Percentiles rank a stretch among this genome's conserved stretches.
Conservation (phyloP, 1,284 basidiomycete species). For the Fomitopsis schrenkii region DNA sequence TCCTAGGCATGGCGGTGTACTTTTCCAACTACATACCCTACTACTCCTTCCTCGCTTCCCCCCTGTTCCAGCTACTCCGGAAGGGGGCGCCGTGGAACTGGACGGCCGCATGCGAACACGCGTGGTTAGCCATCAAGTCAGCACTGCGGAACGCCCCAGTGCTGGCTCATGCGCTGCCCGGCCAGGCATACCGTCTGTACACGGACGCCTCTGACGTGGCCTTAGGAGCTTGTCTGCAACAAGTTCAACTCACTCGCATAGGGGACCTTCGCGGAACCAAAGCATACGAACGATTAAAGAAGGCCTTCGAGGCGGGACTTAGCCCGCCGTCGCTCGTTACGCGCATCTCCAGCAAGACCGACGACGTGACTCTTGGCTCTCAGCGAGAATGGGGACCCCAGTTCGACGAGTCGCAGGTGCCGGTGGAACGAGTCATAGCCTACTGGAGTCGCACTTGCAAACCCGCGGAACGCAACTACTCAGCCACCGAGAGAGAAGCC, state of each 20-base stretch:
- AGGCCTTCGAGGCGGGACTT: constrained; percentile 11
- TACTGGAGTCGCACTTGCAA: constrained; percentile 29
- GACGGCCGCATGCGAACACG: constrained; percentile 10
- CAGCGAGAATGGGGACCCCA: constrained; percentile 15
- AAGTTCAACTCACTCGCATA: constrained; percentile 28
- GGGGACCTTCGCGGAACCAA: constrained; percentile 32
- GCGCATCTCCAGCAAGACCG: constrained; percentile 9
- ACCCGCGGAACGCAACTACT: no score
- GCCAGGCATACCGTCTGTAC: constrained; percentile 25
- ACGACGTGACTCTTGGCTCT: constrained; percentile 10
- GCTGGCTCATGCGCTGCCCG: constrained; percentile 15
- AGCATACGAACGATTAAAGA: constrained; percentile 25
- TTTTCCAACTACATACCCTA: constrained; percentile 26
- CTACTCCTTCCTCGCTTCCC: constrained; percentile 22
- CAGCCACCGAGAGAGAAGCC: no score
- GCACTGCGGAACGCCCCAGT: constrained; percentile 15
- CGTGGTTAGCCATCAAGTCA: constrained; percentile 11
- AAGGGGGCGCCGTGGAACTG: constrained; percentile 14
- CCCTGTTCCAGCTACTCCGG: constrained; percentile 20
- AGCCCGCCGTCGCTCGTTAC: constrained; percentile 18
- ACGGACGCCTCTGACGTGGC: constrained; percentile 29
- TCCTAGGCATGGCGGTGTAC: constrained; percentile 32
- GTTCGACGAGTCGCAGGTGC: constrained; percentile 24
- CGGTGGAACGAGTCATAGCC: constrained; percentile 27
- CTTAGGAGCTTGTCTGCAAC: constrained; percentile 27